Base-by-base conservation (phyloP, 164 flowering plant genomes). In the Vitis rupestris region DNA sequence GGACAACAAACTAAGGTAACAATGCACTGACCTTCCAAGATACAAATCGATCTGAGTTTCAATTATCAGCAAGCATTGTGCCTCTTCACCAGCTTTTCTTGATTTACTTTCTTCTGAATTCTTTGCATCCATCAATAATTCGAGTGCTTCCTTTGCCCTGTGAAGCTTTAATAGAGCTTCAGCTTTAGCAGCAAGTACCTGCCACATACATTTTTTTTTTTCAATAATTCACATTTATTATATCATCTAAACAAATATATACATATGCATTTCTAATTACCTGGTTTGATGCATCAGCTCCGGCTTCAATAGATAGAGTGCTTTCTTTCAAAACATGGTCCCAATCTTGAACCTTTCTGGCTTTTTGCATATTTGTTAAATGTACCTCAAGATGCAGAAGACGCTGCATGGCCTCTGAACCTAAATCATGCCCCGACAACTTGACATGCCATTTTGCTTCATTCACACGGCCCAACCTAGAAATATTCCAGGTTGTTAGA, bases 401-500 rank as follows among this genome's bases (percentile, higher is more conserved):
- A 9, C 51, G 69, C 53, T 67, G 69, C 55, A 65, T 14, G 9
- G n/a, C 47, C 44, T 68, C 69, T 10, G 75, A 64, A 8, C 50
- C 65, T 37, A 12, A 48, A 16, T 69, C 64, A 23, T 56, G 69
- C n/a, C 77, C 73, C 0, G 58, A 68, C 37, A 63, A 56, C 30
- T 63, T 57, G 72, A 71, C 63, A 61, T 76, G 75, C 67, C 61
- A 51, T 59, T 64, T 71, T 62, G 72, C 79, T 63, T 76, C 72
- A 29, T 72, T 75, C 49, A 76, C 75, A 4, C 52, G 68, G 7
- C 79, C 79, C 55, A 76, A 59, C 75, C 75, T 76, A 60, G 15
- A 29, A 69, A 64, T 6, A 37, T n/a, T n/a, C 54, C 67, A 68
- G 63, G 16, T 14, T 10, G 4, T 14, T 53, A 14, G n/a, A 14